Conservation (phyloP, 768 basidiomycete genomes). For the Lanmaoa pseudosensibilis region DNA sequence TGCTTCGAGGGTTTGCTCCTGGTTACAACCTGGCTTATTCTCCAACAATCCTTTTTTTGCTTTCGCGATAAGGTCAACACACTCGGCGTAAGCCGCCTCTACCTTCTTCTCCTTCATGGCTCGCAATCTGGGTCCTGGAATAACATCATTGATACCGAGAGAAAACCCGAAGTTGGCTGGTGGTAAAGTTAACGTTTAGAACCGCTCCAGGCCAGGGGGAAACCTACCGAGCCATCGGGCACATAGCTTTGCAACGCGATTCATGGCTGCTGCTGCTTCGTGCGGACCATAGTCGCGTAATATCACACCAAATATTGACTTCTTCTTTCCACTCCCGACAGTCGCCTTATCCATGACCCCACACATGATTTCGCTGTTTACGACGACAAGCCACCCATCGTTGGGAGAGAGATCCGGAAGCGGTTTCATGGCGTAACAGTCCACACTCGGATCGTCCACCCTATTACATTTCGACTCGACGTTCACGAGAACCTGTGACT, state of each 20-base stretch:
- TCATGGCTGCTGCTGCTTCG: conserved; percentile 95
- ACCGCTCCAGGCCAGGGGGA: neutral
- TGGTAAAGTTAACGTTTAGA: conserved; percentile 3
- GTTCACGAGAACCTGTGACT: conserved; percentile 83
- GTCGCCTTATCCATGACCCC: conserved; percentile 99
- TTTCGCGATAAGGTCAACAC: conserved; percentile 80
- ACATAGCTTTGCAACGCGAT: conserved; percentile 90
- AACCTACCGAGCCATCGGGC: conserved; percentile 85
- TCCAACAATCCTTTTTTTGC: conserved; percentile 91
- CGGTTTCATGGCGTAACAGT: conserved; percentile 63
- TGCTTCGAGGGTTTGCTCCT: conserved; percentile 97
- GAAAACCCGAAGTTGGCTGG: conserved; percentile 98
- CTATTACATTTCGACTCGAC: conserved; percentile 96
- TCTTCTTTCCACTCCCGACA: conserved; percentile 98
- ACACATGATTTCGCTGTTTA: conserved; percentile 99
- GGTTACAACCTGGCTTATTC: conserved; percentile 96
- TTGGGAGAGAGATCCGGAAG: conserved; percentile 90
- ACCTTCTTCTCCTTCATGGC: conserved; percentile 83
- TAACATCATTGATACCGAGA: conserved; percentile 97
- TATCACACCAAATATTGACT: conserved; percentile 97
- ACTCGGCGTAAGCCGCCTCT: conserved; percentile 83
- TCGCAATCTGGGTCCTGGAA: conserved; percentile 84
- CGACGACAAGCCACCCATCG: conserved; percentile 95
- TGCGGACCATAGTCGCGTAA: conserved; percentile 95
- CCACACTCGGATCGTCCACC: conserved; percentile 68